Evolutionary conservation across 2,329 filamentous ascomycete species (phyloP), one percentile per base, ranked within the genome.

Genomic region (Amauroascus verrucosus): DNA sequence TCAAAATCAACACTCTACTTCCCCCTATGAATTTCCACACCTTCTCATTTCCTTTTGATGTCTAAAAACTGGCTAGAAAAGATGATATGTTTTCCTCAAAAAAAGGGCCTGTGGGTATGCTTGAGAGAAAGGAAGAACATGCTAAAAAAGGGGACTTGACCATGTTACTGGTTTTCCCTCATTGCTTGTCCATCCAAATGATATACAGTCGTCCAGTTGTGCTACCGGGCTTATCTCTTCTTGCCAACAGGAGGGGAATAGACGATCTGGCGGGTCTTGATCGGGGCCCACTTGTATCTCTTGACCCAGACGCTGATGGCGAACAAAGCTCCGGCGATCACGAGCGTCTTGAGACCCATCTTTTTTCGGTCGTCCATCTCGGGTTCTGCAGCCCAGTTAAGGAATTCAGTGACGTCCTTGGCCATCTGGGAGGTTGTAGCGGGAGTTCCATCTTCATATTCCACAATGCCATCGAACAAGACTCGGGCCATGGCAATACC

Each of bases 321-420:
- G 69, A 88, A 86, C 59, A 98, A 78, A 58, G 84, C 81, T 57
- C 85, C 79, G 53, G 83, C 82, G 62, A 95, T 81, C 61, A 86
- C 83, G 64, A 98, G 72, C 52, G 95, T 87, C 84, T 98, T 97
- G 81, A 95, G 83, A 66, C 93, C 93, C 93, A 97, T 98, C 79
- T 89, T 93, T 86, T 98, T 98, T 70, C 93, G 86, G 70, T 96
- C 85, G 69, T 98, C 93, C 89, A 96, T 95, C 80, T 98, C 93
- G 47, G 93, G 93, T 78, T 98, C 93, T 55, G 93, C 90, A 52
- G 93, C 81, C 93, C 93, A 98, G 84, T 98, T 97, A 69, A 98
- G 81, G 79, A 98, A 98, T 76, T 98, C 93, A 57, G 86, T 84
- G 57, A 98, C 93, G 65, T 98, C 93, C 84, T 98, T 98, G 73